Percentiles rank a stretch among this genome's conserved stretches.
phyloP scores from a whole-genome alignment of 2,329 filamentous ascomycete genomes.

The Monilinia polystroma region DNA sequence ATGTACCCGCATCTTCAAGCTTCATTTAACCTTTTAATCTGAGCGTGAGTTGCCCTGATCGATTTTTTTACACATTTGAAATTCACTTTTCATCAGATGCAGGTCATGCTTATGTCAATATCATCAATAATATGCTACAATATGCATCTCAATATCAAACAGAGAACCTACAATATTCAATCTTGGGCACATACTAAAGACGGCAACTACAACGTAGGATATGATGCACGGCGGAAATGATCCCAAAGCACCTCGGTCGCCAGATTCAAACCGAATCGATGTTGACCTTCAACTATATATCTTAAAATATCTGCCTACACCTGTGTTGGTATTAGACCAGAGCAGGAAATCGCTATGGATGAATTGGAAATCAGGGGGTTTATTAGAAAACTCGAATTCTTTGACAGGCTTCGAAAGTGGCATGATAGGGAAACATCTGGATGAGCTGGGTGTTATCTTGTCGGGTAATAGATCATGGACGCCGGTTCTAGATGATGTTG shows the following conservation, averaged over 20 bases:
- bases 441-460: constrained; percentile 27
- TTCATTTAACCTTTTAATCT: background rate
- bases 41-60: constrained; percentile 5
- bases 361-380: constrained; percentile 27
- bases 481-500: constrained; percentile 25
- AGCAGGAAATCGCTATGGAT: constrained; percentile 25
- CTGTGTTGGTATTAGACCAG: constrained; percentile 31
- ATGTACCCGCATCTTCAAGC: background rate
- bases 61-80: background rate
- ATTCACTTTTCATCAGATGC: background rate
- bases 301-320: constrained; percentile 29
- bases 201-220: background rate
- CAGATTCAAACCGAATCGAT: background rate
- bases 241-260: background rate
- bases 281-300: constrained; percentile 31
- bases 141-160: background rate
- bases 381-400: constrained; percentile 25
- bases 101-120: background rate
- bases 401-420: constrained; percentile 3
- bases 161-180: background rate
- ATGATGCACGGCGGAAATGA: background rate
- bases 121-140: constrained; percentile 3
- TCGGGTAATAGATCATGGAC: constrained; percentile 26
- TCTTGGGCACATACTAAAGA: background rate
- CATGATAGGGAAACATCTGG: constrained; percentile 22